phyloP scores from a whole-genome alignment of 768 basidiomycete genomes.

The Auricularia heimuer region DNA sequence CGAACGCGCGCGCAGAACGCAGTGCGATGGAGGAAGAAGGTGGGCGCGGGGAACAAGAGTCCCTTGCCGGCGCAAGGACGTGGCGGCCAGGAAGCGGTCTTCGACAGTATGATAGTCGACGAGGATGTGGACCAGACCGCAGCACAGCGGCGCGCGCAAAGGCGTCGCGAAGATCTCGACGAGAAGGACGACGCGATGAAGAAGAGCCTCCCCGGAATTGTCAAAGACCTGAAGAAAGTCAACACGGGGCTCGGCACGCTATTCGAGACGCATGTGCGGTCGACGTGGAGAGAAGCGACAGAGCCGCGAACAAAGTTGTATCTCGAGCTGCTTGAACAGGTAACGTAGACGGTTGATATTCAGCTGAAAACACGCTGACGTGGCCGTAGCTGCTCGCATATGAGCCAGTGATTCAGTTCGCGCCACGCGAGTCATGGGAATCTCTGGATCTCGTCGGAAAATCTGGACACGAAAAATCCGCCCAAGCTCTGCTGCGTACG shows the following conservation, averaged over 20 bases:
- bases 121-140: background rate
- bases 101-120: background rate
- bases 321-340: background rate
- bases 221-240: background rate
- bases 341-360: background rate
- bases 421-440: background rate
- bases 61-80: too few species aligned
- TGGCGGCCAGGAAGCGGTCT: background rate
- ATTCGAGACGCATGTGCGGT: background rate
- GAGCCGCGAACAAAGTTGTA: background rate
- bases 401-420: background rate
- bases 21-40: too few species aligned
- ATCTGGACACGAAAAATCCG: background rate
- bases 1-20: too few species aligned
- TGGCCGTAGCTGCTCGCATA: background rate
- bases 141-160: background rate
- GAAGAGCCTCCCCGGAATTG: background rate
- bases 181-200: background rate
- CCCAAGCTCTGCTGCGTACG: background rate
- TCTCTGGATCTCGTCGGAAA: background rate
- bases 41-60: too few species aligned
- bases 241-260: background rate
- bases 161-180: background rate
- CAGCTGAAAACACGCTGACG: background rate
- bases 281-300: background rate